phyloP scores from a whole-genome alignment of 2,329 filamentous ascomycete genomes.

The Zymoseptoria ardabiliae region DNA sequence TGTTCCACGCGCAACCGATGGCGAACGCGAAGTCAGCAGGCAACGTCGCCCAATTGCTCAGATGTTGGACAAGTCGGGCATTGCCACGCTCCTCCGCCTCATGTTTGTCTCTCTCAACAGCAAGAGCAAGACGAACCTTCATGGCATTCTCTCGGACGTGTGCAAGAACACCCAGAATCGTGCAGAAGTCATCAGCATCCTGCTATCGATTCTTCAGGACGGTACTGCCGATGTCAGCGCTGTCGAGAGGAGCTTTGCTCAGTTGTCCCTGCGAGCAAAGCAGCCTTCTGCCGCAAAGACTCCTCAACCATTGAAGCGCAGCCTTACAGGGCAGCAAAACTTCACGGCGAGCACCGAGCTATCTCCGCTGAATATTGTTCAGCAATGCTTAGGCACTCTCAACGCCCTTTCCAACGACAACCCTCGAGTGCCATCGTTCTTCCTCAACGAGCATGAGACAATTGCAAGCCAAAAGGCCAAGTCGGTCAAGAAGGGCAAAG shows the following conservation, averaged over 20 bases:
- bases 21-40: slow-evolving; percentile 32
- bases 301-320: slow-evolving; percentile 71
- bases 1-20: slow-evolving; percentile 14
- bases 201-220: slow-evolving; percentile 90
- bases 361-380: slow-evolving; percentile 88
- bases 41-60: slow-evolving; percentile 80
- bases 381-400: slow-evolving; percentile 84
- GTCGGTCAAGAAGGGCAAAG: slow-evolving; percentile 69
- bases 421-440: slow-evolving; percentile 79
- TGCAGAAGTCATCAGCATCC: slow-evolving; percentile 83
- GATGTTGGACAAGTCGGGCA: slow-evolving; percentile 92
- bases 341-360: slow-evolving; percentile 61
- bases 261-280: slow-evolving; percentile 84
- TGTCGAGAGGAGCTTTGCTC: slow-evolving; percentile 90
- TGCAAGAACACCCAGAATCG: slow-evolving; percentile 96
- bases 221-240: slow-evolving; percentile 88
- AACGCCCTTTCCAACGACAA: slow-evolving; percentile 80
- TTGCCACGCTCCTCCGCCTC: slow-evolving; percentile 91
- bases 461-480: slow-evolving; percentile 58
- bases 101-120: slow-evolving; percentile 96
- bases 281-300: slow-evolving; percentile 61
- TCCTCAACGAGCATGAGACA: slow-evolving; percentile 88
- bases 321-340: slow-evolving; percentile 51
- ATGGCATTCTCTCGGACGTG: slow-evolving; percentile 80
- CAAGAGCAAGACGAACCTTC: slow-evolving; percentile 74